phyloP scores from a whole-genome alignment of 139 green algal genomes.

The Gonium pectorale region DNA sequence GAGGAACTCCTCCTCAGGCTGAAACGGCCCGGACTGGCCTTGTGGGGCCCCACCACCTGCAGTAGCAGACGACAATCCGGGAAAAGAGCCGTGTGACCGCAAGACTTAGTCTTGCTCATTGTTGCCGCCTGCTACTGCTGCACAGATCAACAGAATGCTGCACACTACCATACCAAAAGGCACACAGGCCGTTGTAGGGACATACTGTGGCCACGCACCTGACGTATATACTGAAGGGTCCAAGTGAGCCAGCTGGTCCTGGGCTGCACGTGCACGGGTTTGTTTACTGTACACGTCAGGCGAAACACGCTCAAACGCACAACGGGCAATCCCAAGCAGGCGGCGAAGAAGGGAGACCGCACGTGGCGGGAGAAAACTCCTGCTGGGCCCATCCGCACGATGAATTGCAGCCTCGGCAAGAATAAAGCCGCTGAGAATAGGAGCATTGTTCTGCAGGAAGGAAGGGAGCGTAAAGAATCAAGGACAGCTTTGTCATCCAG shows the following conservation, averaged over 20 bases:
- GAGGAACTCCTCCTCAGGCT: conserved; percentile 8
- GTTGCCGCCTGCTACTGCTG: background rate
- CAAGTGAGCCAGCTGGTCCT: background rate
- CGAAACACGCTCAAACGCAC: background rate
- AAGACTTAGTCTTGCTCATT: background rate
- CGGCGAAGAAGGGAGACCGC: background rate
- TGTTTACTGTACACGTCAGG: background rate
- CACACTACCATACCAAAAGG: too few relatives aligned
- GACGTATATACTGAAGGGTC: too few relatives aligned
- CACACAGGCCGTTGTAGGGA: too few relatives aligned
- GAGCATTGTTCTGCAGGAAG: background rate
- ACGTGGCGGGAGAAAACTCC: background rate
- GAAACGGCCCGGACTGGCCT: too few relatives aligned
- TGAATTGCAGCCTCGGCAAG: background rate
- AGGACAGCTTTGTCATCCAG: background rate
- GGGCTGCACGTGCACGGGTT: background rate
- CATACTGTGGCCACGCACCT: too few relatives aligned
- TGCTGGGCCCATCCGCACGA: too few relatives aligned
- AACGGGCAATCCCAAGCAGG: background rate
- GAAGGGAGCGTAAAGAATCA: background rate
- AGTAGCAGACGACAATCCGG: too few relatives aligned
- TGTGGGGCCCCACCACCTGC: too few relatives aligned
- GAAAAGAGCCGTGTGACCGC: too few relatives aligned
- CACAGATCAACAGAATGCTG: too few relatives aligned
- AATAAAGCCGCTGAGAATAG: background rate